A percentile compares a stretch with the other conserved stretches of the same genome.
Conservation (phyloP, 345 rosid species). For the Citrus inodora region DNA sequence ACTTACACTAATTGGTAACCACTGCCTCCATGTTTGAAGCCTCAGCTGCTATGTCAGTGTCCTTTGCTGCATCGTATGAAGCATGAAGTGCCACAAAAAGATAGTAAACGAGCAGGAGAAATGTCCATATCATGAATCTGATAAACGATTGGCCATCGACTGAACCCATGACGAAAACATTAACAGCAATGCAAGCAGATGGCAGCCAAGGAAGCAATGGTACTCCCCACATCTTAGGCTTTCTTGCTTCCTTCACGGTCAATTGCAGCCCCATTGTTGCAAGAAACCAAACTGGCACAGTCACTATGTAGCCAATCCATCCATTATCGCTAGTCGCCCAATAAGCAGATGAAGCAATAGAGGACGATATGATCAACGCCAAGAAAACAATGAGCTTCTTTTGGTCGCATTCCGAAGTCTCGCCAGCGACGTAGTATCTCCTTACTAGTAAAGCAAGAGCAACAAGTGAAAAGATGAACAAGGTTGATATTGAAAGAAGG, state of each 20-base stretch:
- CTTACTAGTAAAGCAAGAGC: slow-evolving; percentile 56
- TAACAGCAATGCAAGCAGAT: slow-evolving; percentile 43
- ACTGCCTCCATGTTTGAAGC: slow-evolving; percentile 8
- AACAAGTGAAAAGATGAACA: slow-evolving; percentile 55
- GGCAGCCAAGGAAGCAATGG: slow-evolving; percentile 75
- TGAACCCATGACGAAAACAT: slow-evolving; percentile 57
- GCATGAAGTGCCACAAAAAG: slow-evolving; percentile 44
- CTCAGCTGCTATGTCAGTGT: slow-evolving; percentile 5
- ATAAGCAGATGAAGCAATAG: slow-evolving; percentile 34
- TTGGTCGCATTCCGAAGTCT: slow-evolving; percentile 32
- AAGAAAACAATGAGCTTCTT: slow-evolving; percentile 36
- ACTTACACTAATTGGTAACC: background rate
- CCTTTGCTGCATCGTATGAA: slow-evolving; percentile 39
- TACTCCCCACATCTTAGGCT: slow-evolving; percentile 61
- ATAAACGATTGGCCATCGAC: slow-evolving; percentile 40
- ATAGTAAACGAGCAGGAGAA: slow-evolving; percentile 33
- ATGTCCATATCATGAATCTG: slow-evolving; percentile 48
- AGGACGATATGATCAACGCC: slow-evolving; percentile 35
- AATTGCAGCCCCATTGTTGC: slow-evolving; percentile 41
- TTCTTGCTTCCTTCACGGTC: slow-evolving; percentile 40
- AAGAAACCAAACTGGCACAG: slow-evolving; percentile 47
- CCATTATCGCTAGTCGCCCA: slow-evolving; percentile 36
- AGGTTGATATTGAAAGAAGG: slow-evolving; percentile 55
- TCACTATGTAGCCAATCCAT: slow-evolving; percentile 49
- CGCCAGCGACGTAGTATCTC: slow-evolving; percentile 46